Evolutionary conservation across 2,329 filamentous ascomycete genomes (phyloP), one percentile per base, ranked within the genome.

Genomic region (Spiromastix sp.): DNA sequence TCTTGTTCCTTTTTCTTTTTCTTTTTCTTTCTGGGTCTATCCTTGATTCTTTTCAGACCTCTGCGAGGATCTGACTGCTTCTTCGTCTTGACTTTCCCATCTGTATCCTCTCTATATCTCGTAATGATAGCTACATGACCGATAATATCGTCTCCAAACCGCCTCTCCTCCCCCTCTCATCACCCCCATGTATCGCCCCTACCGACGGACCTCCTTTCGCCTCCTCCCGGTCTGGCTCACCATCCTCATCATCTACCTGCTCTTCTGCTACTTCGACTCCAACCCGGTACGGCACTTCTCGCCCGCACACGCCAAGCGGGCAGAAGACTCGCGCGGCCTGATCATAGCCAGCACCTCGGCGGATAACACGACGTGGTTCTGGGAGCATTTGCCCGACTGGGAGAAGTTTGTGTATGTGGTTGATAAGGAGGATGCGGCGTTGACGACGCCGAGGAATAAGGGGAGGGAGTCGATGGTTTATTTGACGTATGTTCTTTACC

Each of bases 391-490:
- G 21, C 54, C 59, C 2, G 57, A 60, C 15, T 73, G 70, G 70
- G 59, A 64, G 39, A 66, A 67, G 49, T 71, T 62, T 39, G 61
- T 74, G 39, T 76, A 76, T 48, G 62, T 72, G 17, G 69, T 70
- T 34, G 64, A 77, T 44, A 62, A 72, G 44, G 55, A 61, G 20
- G 43, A 42, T 4, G 67, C 69, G 3, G 41, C 57, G 13, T 52
- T 72, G 42, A 71, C 64, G 0, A 68, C 75, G 10, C 57, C 64
- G 3, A 44, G 47, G 28, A 64, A 64, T 39, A 63, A 63, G 44
- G 61, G 61, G 5, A 51, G 59, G 33, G 61, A 64, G 42, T 59
- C 58, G 4, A 63, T 62, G 59, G 59, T 59, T 3, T 64, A 63
- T 48, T 46, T 64, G 42, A 63, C 59, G 60, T 64, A 47, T 44